phyloP scores from a whole-genome alignment of 108 stramenopile genomes.

The Fistulifera pelliculosa region DNA sequence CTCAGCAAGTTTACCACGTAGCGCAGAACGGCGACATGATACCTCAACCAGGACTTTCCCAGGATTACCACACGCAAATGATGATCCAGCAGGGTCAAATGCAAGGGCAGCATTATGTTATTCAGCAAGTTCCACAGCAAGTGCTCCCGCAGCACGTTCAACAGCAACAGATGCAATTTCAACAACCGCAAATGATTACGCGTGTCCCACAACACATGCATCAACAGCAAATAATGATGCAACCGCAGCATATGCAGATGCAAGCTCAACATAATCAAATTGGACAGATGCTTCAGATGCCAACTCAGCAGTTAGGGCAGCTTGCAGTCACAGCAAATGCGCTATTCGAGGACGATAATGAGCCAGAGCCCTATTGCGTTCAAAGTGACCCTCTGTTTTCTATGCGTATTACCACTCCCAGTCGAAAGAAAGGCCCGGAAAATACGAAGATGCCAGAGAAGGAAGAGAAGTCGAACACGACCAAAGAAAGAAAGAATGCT shows the following conservation, averaged over 20 bases:
- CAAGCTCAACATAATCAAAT: no score
- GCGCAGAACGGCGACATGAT: no score
- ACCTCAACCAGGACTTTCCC: no score
- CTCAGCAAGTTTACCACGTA: no score
- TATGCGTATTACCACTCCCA: not conserved
- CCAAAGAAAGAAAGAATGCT: no score
- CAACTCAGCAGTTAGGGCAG: not conserved
- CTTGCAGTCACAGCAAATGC: not conserved
- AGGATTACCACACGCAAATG: no score
- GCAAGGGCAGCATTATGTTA: no score
- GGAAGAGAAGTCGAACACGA: no score
- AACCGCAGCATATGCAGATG: not conserved
- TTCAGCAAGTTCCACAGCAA: not conserved
- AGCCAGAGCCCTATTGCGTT: not conserved
- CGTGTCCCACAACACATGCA: not conserved
- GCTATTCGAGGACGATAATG: not conserved
- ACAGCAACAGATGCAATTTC: slow-evolving; percentile 2
- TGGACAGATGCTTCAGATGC: no score
- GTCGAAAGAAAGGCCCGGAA: not conserved
- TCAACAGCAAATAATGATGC: not conserved
- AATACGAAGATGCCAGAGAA: not conserved
- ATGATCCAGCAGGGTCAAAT: no score
- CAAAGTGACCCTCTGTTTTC: not conserved
- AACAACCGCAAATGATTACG: not conserved
- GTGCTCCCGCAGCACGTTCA: not conserved